Percentiles rank a stretch among this genome's conserved stretches.
phyloP scores from a whole-genome alignment of 164 flowering plant species.

The Buxus sempervirens region DNA sequence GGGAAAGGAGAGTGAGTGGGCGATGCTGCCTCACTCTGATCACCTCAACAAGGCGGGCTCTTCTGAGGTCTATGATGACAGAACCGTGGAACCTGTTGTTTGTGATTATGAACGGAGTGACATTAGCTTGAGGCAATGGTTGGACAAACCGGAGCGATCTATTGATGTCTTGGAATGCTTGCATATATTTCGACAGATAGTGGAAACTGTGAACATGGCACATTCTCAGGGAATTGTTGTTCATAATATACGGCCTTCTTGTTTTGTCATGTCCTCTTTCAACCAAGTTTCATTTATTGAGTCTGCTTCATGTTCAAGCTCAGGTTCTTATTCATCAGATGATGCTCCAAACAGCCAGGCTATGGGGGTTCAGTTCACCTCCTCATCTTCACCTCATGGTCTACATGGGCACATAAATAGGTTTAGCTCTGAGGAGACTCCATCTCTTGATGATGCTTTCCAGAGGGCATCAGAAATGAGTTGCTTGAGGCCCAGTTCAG shows the following conservation, averaged over 20 bases:
- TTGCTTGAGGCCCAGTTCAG: conserved; percentile 52
- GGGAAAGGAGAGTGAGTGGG: conserved; percentile 28
- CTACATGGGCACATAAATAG: conserved; percentile 19
- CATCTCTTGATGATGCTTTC: conserved; percentile 24
- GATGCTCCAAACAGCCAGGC: conserved; percentile 42
- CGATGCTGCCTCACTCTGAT: conserved; percentile 24
- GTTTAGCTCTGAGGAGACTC: conserved; percentile 24
- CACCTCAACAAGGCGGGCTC: conserved; percentile 37
- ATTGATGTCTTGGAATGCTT: conserved; percentile 76
- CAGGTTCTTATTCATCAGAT: conserved; percentile 69
- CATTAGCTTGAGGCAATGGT: conserved; percentile 89
- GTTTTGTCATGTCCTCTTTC: conserved; percentile 89
- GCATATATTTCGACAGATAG: conserved; percentile 87
- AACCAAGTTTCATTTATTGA: conserved; percentile 88
- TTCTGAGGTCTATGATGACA: conserved; percentile 43
- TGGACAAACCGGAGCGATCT: conserved; percentile 69
- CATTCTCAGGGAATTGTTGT: conserved; percentile 86
- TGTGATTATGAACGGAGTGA: conserved; percentile 49
- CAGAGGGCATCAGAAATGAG: conserved; percentile 36
- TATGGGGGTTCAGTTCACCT: conserved; percentile 29
- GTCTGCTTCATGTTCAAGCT: conserved; percentile 92
- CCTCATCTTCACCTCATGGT: conserved; percentile 26
- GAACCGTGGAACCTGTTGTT: conserved; percentile 21
- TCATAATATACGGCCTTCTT: conserved; percentile 90
- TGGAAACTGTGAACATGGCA: conserved; percentile 73